A percentile compares a stretch with the other conserved stretches of the same genome.
Conservation (phyloP, 2,329 filamentous ascomycete species). For the Botrytis galanthina region DNA sequence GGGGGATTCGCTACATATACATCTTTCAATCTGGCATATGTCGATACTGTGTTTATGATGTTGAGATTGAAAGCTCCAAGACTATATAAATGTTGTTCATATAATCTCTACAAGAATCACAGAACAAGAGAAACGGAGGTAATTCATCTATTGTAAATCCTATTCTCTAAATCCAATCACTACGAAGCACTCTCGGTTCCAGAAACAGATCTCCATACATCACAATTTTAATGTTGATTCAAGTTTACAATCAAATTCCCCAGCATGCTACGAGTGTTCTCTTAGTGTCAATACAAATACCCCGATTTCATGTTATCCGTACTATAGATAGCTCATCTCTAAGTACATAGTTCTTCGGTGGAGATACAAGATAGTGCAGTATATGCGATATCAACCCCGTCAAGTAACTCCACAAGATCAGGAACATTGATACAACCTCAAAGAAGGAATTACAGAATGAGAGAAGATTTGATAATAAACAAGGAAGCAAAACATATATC, state of each 20-base stretch:
- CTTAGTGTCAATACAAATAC: too few species aligned
- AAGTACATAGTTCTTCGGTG: background rate
- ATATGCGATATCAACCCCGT: background rate
- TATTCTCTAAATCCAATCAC: too few species aligned
- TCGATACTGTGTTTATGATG: background rate
- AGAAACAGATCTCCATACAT: background rate
- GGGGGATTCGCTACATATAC: fast-evolving
- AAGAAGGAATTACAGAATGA: background rate
- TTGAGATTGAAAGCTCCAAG: too few species aligned
- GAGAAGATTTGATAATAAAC: fast-evolving
- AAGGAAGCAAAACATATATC: too few species aligned
- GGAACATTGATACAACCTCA: too few species aligned
- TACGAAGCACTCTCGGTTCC: too few species aligned
- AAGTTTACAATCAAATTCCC: too few species aligned
- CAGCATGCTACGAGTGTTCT: too few species aligned
- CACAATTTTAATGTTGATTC: too few species aligned
- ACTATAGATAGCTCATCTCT: background rate
- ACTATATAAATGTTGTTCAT: background rate
- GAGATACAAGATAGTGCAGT: background rate
- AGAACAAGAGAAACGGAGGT: background rate
- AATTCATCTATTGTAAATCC: background rate
- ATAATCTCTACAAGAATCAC: background rate
- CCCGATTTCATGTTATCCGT: too few species aligned
- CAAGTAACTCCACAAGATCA: background rate
- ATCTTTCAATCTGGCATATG: too few species aligned